Base-by-base conservation (phyloP, 352 stramenopile species). In the Phytophthora idaei region DNA sequence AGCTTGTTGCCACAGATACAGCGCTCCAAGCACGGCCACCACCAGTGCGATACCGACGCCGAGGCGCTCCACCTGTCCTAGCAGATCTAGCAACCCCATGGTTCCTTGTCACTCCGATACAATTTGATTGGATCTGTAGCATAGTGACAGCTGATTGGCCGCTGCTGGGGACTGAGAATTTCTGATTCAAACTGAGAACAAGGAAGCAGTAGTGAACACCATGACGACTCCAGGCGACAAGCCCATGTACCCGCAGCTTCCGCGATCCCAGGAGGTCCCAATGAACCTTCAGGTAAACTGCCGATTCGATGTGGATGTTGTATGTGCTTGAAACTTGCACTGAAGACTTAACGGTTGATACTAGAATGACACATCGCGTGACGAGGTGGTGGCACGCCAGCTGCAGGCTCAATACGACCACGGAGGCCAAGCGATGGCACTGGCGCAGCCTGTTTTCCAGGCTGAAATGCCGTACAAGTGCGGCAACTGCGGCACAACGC, bases 381-480 rank as follows among this genome's bases (percentile, higher is more conserved):
- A 91, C 46, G 79, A 87, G 56, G 71, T 80, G 51, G 47, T 90
- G 51, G 85, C 85, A 14, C 74, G 76, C 14, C 62, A 78, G 64
- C 67, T 93, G 36, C 85, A 92, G 59, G 53, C 56, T 17, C 69
- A 90, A 51, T 83, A 80, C 57, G 65, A 90, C 68, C 71, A 76
- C 47, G 72, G 72, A 44, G 65, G 70, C 14, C 32, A 66, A 52
- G 32, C 56, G 17, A 57, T 75, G 50, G 76, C 80, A 14, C 15
- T 89, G 12, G 82, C 82, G 17, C 70, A 82, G 47, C 61, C 77
- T 28, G 67, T 81, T 28, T 44, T 56, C 7, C 77, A 76, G 11
- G 45, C 45, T 5, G 70, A 87, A 36, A 52, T 83, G 51, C 85
- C 81, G 21, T 88, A 79, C 69, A 89, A 85, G 57, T 93, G 85